Percentiles rank a stretch among this genome's conserved stretches.
These are phyloP conservation scores for Ascochyta fabae DNA, from an alignment of 2,329 filamentous ascomycete genomes.

Conservation along the genomic window DNA sequence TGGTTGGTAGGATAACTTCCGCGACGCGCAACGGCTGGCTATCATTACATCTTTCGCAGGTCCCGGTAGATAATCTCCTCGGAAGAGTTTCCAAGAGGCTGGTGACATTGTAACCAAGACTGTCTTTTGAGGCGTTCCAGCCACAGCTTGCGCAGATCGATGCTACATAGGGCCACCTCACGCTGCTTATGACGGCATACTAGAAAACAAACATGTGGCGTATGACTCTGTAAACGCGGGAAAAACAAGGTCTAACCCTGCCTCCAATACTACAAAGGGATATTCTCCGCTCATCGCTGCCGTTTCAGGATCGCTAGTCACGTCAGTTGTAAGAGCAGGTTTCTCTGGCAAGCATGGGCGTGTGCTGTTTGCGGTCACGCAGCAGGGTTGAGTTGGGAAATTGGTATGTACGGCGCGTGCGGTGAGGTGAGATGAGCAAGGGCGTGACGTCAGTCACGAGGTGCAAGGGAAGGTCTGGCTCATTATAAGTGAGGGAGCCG, in stretches of 20 bases:
- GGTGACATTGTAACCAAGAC: not conserved
- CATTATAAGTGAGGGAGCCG: constrained; percentile 20
- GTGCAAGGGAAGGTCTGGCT: constrained; percentile 1
- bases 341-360: constrained; percentile 13
- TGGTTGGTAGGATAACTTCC: constrained; percentile 11
- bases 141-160: constrained; percentile 13
- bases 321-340: constrained; percentile 17
- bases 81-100: constrained; percentile 13
- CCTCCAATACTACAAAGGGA: constrained; percentile 8
- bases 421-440: constrained; percentile 10
- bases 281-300: constrained; percentile 9
- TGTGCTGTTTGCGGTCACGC: constrained; percentile 19
- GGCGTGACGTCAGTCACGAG: constrained; percentile 13
- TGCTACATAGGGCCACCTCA: not conserved
- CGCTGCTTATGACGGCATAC: constrained; percentile 14
- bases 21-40: constrained; percentile 17
- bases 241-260: constrained; percentile 10
- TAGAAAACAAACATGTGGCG: constrained; percentile 17
- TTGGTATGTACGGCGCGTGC: constrained; percentile 15
- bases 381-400: constrained; percentile 11
- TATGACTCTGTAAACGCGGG: constrained; percentile 14
- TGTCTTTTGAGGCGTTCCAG: constrained; percentile 8
- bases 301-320: constrained; percentile 11
- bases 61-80: constrained; percentile 10
- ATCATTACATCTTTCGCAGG: constrained; percentile 9